A percentile compares a stretch with the other conserved stretches of the same genome.
These are phyloP conservation scores for Colletotrichum incanum DNA, from an alignment of 2,329 filamentous ascomycete genomes.

Conservation along the genomic window DNA sequence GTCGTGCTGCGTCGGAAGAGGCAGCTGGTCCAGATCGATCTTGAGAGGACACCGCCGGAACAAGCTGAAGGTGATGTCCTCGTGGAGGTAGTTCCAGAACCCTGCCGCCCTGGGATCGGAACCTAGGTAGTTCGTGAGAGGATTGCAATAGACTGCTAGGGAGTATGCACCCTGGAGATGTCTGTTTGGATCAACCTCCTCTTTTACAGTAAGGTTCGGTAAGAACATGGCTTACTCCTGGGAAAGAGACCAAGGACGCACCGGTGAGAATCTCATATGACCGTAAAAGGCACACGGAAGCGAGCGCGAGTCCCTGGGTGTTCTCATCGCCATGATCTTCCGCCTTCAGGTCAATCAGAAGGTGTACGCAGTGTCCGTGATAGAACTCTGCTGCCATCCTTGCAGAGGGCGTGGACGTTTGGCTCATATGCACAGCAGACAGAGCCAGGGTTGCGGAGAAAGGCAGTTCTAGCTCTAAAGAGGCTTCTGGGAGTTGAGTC, in stretches of 20 bases:
- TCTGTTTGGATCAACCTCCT: slow-evolving; percentile 59
- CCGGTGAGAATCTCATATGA: slow-evolving; percentile 65
- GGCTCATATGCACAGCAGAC: slow-evolving; percentile 58
- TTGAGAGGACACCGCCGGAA: slow-evolving; percentile 59
- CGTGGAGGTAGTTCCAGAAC: slow-evolving; percentile 67
- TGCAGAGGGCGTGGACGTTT: slow-evolving; percentile 49
- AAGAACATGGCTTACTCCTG: not conserved
- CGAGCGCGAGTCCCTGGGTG: slow-evolving; percentile 53
- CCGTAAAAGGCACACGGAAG: slow-evolving; percentile 62
- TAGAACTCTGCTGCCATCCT: slow-evolving; percentile 55
- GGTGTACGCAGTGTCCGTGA: slow-evolving; percentile 57
- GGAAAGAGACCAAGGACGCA: slow-evolving; percentile 41
- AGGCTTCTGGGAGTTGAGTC: slow-evolving; percentile 53
- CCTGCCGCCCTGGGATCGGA: slow-evolving; percentile 57
- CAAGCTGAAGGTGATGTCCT: slow-evolving; percentile 69
- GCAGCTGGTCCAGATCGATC: slow-evolving; percentile 53
- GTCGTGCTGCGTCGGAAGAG: slow-evolving; percentile 27
- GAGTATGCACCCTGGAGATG: slow-evolving; percentile 65
- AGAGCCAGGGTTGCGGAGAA: slow-evolving; percentile 63
- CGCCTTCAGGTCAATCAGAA: slow-evolving; percentile 53
- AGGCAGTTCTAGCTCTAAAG: slow-evolving; percentile 58
- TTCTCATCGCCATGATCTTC: slow-evolving; percentile 53
- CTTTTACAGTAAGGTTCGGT: slow-evolving; percentile 41
- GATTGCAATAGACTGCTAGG: slow-evolving; percentile 52
- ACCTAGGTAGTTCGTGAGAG: slow-evolving; percentile 45